Evolutionary conservation across 2,329 filamentous ascomycete species (phyloP), one percentile per base, ranked within the genome.

Genomic region (Pleomassaria siparia): DNA sequence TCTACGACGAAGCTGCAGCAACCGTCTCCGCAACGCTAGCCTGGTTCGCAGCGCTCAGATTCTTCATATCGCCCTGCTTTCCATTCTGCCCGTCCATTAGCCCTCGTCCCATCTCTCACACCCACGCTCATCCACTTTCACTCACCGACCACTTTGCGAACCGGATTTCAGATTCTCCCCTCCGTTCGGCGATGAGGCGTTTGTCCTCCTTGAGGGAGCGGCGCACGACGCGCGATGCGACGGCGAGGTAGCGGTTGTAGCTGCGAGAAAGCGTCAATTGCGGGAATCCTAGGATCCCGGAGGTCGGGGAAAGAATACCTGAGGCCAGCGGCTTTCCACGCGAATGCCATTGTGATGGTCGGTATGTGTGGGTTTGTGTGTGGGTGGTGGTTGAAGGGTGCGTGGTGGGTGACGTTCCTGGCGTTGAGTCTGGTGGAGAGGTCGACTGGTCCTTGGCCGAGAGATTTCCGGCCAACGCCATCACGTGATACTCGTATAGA

Each of bases 211-310:
- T 96, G 75, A 99, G 82, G 74, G 91, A 95, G 74, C 90, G 88
- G 80, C 95, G 94, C 74, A 99, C 89, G 72, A 89, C 88, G 76
- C 91, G 91, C 76, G 91, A 85, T 70, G 94, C 91, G 78, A 99
- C 84, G 72, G 91, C 86, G 73, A 99, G 86, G 86, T 96, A 97
- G 80, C 91, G 94, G 87, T 99, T 99, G 89, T 99, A 99, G 80
- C 94, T 99, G 74, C 56, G 43, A 37, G 45, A 46, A 42, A 26
- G 15, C 51, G 63, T 66, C 56, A 68, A 62, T 65, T 59, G 60
- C 47, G 44, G 35, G 20, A 4, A 12, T 20, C n/a, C 18, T 4
- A 20, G 62, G 7, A 53, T 43, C 44, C 32, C 40, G 43, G 24
- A 47, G 28, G 42, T 42, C 24, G 40, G 21, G 44, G 25, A 51